These are phyloP conservation scores for Geranium brycei DNA, from an alignment of 345 rosid species.

Conservation along the genomic window DNA sequence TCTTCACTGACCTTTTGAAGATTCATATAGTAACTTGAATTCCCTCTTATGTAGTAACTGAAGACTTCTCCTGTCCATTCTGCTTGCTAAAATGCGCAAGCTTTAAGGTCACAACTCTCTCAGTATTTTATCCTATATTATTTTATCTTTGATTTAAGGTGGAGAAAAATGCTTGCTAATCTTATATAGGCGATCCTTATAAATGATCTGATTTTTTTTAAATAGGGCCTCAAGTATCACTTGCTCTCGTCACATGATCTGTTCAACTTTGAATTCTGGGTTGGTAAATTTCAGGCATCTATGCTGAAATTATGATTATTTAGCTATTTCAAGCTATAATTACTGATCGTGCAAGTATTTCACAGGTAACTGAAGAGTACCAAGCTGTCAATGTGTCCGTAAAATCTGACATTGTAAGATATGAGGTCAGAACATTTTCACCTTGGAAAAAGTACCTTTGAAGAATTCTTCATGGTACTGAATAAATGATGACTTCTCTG, in stretches of 20 bases:
- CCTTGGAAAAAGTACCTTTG: constrained; percentile 1
- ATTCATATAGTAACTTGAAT: background rate
- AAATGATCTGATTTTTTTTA: background rate
- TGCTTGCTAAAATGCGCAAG: constrained; percentile 92
- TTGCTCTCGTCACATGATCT: constrained; percentile 83
- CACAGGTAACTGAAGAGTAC: constrained; percentile 75
- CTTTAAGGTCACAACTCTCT: constrained; percentile 52
- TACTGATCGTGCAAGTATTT: constrained; percentile 13
- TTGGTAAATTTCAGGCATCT: constrained; percentile 68
- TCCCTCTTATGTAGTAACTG: constrained; percentile 58
- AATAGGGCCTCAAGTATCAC: constrained; percentile 78
- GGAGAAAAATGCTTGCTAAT: background rate
- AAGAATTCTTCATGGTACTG: constrained; percentile 3
- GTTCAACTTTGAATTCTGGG: constrained; percentile 96
- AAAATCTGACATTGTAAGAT: constrained; percentile 53
- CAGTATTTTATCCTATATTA: background rate
- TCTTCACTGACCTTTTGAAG: background rate
- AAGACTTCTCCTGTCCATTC: constrained; percentile 95
- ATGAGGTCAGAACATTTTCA: constrained; percentile 55
- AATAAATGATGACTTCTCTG: background rate
- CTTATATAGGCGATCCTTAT: background rate
- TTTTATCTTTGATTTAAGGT: background rate
- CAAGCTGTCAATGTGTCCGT: constrained; percentile 89
- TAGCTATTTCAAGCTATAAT: constrained; percentile 10
- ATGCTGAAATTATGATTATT: constrained; percentile 8